Percentiles rank a stretch among this genome's conserved stretches.
These are phyloP conservation scores for Ilyonectria robusta DNA, from an alignment of 2,329 filamentous ascomycete genomes.

Conservation along the genomic window DNA sequence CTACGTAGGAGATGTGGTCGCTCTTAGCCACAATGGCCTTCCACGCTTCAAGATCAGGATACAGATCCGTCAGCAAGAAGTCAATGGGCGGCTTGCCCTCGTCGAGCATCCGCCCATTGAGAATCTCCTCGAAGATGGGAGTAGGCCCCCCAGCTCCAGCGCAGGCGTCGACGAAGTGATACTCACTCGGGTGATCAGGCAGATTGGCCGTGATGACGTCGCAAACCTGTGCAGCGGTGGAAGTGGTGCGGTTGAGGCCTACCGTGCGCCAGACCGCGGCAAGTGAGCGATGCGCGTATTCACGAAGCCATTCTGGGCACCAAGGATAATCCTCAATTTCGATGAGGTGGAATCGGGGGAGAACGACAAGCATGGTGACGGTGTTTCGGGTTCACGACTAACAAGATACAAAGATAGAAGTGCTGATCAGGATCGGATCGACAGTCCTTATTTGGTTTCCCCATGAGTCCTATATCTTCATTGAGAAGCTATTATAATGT, in stretches of 20 bases:
- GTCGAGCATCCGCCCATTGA: conserved; percentile 35
- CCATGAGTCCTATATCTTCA: background rate
- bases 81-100: conserved; percentile 37
- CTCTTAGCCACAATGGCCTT: conserved; percentile 38
- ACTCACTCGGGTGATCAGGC: conserved; percentile 38
- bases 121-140: conserved; percentile 40
- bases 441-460: background rate
- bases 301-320: conserved; percentile 42
- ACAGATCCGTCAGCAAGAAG: conserved; percentile 41
- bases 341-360: conserved; percentile 42
- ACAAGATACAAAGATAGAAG: background rate
- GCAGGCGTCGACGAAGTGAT: conserved; percentile 41
- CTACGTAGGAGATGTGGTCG: conserved; percentile 40
- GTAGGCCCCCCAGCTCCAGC: conserved; percentile 39
- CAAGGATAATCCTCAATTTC: conserved; percentile 43
- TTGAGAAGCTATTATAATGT: conserved; percentile 15
- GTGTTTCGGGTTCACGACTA: conserved; percentile 1
- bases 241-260: conserved; percentile 37
- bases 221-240: conserved; percentile 39
- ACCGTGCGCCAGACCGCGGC: conserved; percentile 40
- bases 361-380: conserved; percentile 36
- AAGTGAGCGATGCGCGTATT: conserved; percentile 41
- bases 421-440: background rate
- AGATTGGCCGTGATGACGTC: conserved; percentile 39
- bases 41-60: conserved; percentile 41